phyloP scores from a whole-genome alignment of 2,329 filamentous ascomycete species.

The Penicillium sp. region DNA sequence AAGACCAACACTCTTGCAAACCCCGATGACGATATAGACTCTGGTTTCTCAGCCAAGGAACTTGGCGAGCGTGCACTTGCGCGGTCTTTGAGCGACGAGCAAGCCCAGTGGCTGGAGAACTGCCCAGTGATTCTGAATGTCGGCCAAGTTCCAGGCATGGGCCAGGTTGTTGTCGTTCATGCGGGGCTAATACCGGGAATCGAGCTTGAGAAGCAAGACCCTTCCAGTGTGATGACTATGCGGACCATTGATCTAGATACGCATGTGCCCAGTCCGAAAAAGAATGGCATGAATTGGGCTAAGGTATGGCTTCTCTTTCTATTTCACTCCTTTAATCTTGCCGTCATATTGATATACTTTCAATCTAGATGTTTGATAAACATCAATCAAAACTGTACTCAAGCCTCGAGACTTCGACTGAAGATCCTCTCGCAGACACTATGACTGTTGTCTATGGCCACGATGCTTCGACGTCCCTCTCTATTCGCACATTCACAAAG shows the following conservation, averaged over 20 bases:
- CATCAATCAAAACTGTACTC: conserved; percentile 32
- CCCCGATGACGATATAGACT: conserved; percentile 19
- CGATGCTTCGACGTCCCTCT: conserved; percentile 64
- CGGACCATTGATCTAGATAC: conserved; percentile 61
- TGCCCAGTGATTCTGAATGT: conserved; percentile 72
- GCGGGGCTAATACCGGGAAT: conserved; percentile 74
- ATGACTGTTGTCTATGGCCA: conserved; percentile 79
- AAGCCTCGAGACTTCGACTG: conserved; percentile 13
- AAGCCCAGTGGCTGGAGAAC: conserved; percentile 59
- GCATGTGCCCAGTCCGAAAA: conserved; percentile 48
- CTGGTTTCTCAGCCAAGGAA: conserved; percentile 27
- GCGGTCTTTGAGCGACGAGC: conserved; percentile 49
- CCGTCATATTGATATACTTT: neutral
- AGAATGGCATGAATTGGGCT: conserved; percentile 57
- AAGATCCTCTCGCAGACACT: conserved; percentile 27
- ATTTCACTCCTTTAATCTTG: neutral
- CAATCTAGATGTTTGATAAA: conserved; percentile 44
- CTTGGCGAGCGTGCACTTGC: conserved; percentile 44
- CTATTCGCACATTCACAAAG: conserved; percentile 61
- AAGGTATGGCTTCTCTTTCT: conserved; percentile 34
- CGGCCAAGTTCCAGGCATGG: conserved; percentile 52
- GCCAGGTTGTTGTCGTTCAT: conserved; percentile 68
- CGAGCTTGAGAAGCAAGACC: conserved; percentile 60
- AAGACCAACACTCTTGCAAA: conserved; percentile 17
- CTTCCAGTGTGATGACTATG: conserved; percentile 85